phyloP scores from a whole-genome alignment of 1,284 basidiomycete species.

The Exobasidium cylindrosporum region DNA sequence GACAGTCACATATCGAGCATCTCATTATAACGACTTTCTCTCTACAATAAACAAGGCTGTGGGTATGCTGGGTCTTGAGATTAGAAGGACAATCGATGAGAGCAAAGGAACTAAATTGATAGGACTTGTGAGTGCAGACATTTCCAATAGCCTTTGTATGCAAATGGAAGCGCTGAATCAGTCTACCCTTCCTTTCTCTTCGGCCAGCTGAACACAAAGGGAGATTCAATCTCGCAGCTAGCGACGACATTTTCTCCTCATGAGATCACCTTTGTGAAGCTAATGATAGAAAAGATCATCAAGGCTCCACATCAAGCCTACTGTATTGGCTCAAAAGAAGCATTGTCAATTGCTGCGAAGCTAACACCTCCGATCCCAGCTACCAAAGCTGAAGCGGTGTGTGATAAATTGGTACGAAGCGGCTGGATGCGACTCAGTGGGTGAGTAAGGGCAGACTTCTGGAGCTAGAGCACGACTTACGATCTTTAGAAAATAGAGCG shows the following conservation, averaged over 20 bases:
- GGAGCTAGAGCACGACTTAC: no score
- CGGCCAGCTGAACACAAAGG: not conserved
- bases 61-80: not conserved
- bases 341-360: not conserved
- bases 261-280: not conserved
- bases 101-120: not conserved
- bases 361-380: not conserved
- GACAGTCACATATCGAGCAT: not conserved
- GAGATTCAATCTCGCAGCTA: not conserved
- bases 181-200: not conserved
- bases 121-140: not conserved
- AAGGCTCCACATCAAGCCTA: not conserved
- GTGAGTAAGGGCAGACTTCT: not conserved
- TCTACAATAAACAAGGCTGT: not conserved
- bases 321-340: not conserved
- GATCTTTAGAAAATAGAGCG: not conserved
- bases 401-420: not conserved
- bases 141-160: no score
- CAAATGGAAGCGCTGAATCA: not conserved
- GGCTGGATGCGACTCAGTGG: not conserved
- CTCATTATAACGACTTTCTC: not conserved
- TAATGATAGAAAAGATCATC: conserved; percentile 3
- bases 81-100: conserved; percentile 1
- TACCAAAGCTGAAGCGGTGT: not conserved
- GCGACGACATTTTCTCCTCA: not conserved